phyloP scores from a whole-genome alignment of 331 rosid genomes.

The Pyrus hybrid region DNA sequence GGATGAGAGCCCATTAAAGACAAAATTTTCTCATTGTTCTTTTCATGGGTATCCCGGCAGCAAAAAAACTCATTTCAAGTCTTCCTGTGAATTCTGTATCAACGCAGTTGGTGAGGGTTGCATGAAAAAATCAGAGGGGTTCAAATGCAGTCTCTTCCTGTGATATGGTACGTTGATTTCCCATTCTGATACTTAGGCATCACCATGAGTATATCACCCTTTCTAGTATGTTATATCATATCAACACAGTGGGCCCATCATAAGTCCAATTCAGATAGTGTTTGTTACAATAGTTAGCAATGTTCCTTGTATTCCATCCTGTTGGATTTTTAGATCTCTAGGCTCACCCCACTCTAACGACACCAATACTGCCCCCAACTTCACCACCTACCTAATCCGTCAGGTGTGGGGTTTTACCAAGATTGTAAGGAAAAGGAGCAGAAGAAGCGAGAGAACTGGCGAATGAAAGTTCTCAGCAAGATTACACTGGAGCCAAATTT shows the following conservation, averaged over 20 bases:
- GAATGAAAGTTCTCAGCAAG: slow-evolving; percentile 46
- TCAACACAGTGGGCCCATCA: neutral
- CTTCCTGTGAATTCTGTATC: slow-evolving; percentile 51
- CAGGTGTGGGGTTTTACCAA: too few relatives aligned
- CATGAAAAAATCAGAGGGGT: slow-evolving; percentile 55
- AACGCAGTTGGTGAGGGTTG: slow-evolving; percentile 44
- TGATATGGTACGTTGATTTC: slow-evolving; percentile 33
- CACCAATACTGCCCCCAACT: too few relatives aligned
- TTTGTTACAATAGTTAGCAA: neutral
- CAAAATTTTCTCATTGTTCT: slow-evolving; percentile 65
- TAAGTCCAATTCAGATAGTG: neutral
- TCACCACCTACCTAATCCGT: too few relatives aligned
- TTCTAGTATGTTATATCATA: neutral
- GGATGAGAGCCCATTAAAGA: slow-evolving; percentile 32
- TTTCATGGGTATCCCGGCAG: slow-evolving; percentile 90
- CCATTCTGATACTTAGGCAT: neutral
- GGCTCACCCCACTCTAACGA: too few relatives aligned
- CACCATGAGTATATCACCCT: neutral
- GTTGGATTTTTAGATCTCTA: too few relatives aligned
- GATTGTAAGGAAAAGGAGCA: slow-evolving; percentile 42
- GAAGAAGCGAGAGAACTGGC: slow-evolving; percentile 55
- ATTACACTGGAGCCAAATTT: slow-evolving; percentile 64
- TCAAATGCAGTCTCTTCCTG: slow-evolving; percentile 62
- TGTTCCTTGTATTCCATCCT: neutral
- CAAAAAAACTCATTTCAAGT: slow-evolving; percentile 52